phyloP scores from a whole-genome alignment of 495 filamentous ascomycete genomes.

The Xylaria intraflava region DNA sequence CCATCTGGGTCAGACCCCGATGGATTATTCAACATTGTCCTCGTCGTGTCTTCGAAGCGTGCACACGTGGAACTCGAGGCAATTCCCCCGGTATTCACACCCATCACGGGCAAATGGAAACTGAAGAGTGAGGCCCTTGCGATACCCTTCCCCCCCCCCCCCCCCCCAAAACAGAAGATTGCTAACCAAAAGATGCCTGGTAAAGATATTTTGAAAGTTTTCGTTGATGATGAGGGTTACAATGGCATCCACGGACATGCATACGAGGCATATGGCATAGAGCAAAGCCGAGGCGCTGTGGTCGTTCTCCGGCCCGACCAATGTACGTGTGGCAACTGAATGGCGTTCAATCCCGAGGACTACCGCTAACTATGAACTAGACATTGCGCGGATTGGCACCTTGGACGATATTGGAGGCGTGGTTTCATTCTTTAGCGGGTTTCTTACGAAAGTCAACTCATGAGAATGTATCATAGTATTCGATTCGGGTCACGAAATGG shows the following conservation, averaged over 20 bases:
- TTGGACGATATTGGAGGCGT: slow-evolving; percentile 11
- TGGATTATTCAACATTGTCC: slow-evolving; percentile 53
- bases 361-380: slow-evolving; percentile 15
- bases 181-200: background rate
- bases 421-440: slow-evolving; percentile 17
- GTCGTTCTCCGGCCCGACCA: slow-evolving; percentile 63
- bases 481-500: background rate
- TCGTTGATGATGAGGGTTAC: slow-evolving; percentile 61
- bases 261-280: slow-evolving; percentile 56
- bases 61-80: slow-evolving; percentile 50
- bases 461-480: background rate
- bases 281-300: slow-evolving; percentile 46
- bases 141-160: no score
- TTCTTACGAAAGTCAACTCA: slow-evolving; percentile 8
- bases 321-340: slow-evolving; percentile 39
- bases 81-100: slow-evolving; percentile 55
- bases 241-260: slow-evolving; percentile 59
- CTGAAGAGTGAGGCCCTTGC: slow-evolving; percentile 48
- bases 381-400: slow-evolving; percentile 22
- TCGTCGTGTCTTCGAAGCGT: slow-evolving; percentile 51
- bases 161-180: background rate
- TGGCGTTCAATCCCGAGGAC: background rate
- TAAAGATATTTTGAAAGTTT: slow-evolving; percentile 56
- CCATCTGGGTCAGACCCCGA: slow-evolving; percentile 42
- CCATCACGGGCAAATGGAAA: slow-evolving; percentile 51